These are phyloP conservation scores for Talaromyces trachyspermus DNA, from an alignment of 495 filamentous ascomycete species.

Conservation along the genomic window DNA sequence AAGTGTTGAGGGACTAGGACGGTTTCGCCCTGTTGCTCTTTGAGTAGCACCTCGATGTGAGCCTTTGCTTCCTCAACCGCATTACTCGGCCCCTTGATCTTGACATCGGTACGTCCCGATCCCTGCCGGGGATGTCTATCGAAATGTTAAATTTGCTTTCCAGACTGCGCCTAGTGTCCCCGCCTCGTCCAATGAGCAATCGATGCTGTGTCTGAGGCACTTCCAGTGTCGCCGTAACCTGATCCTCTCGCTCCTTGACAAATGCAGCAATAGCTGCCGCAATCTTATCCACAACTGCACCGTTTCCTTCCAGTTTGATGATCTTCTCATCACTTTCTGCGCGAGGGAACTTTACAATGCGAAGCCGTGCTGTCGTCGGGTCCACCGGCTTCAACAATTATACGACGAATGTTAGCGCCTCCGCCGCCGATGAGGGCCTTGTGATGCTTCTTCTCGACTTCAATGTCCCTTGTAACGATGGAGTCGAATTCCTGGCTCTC, in stretches of 20 bases:
- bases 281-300: conserved; percentile 81
- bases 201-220: conserved; percentile 84
- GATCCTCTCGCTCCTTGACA: conserved; percentile 69
- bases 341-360: conserved; percentile 87
- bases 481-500: conserved; percentile 78
- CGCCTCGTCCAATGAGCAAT: conserved; percentile 84
- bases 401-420: conserved; percentile 77
- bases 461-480: conserved; percentile 71
- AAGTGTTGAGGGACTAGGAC: conserved; percentile 70
- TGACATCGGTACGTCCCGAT: conserved; percentile 59
- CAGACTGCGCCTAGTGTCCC: conserved; percentile 74
- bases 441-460: conserved; percentile 88
- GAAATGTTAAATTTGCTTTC: conserved; percentile 84
- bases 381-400: conserved; percentile 81
- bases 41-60: conserved; percentile 69
- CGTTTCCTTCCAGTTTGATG: conserved; percentile 80
- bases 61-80: conserved; percentile 79
- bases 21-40: conserved; percentile 83
- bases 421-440: conserved; percentile 79
- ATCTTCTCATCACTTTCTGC: conserved; percentile 64
- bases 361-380: conserved; percentile 75
- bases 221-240: conserved; percentile 67
- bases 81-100: conserved; percentile 68
- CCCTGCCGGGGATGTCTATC: conserved; percentile 82
- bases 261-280: conserved; percentile 70